These are phyloP conservation scores for Phytopythium kandeliae DNA, from an alignment of 352 stramenopile species.

Conservation along the genomic window DNA sequence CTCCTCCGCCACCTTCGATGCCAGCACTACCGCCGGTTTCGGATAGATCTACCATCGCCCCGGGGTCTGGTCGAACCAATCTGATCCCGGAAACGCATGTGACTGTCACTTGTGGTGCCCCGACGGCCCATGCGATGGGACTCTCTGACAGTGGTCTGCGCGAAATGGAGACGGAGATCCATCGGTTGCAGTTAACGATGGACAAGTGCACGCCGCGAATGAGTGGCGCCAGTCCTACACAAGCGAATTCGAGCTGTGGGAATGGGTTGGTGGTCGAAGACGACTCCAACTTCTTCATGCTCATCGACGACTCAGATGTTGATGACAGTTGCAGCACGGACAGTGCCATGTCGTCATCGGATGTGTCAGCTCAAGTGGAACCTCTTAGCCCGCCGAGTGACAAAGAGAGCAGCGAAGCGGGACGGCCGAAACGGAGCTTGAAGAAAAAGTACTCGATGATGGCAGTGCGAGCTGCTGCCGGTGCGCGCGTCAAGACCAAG, in stretches of 20 bases:
- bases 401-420: constrained; percentile 10
- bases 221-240: constrained; percentile 6
- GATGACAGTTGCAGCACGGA: constrained; percentile 23
- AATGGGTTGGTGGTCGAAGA: constrained; percentile 1
- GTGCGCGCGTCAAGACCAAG: constrained; percentile 42
- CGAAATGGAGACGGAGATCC: constrained; percentile 81
- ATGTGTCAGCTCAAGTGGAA: constrained; percentile 9
- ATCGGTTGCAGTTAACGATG: constrained; percentile 51
- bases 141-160: constrained; percentile 67
- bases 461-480: constrained; percentile 48
- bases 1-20: constrained; percentile 4
- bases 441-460: constrained; percentile 53
- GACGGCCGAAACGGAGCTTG: constrained; percentile 15
- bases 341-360: constrained; percentile 13
- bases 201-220: constrained; percentile 52
- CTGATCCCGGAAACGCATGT: constrained; percentile 51
- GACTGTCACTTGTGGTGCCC: constrained; percentile 75
- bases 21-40: background rate
- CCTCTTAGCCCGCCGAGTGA: constrained; percentile 12
- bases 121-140: constrained; percentile 76
- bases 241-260: background rate
- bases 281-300: constrained; percentile 1
- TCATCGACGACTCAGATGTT: constrained; percentile 9
- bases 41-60: constrained; percentile 16
- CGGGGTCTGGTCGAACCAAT: background rate